Evolutionary conservation across 345 rosid species (phyloP), one percentile per base, ranked within the genome.

Genomic region (Brassica nigra): DNA sequence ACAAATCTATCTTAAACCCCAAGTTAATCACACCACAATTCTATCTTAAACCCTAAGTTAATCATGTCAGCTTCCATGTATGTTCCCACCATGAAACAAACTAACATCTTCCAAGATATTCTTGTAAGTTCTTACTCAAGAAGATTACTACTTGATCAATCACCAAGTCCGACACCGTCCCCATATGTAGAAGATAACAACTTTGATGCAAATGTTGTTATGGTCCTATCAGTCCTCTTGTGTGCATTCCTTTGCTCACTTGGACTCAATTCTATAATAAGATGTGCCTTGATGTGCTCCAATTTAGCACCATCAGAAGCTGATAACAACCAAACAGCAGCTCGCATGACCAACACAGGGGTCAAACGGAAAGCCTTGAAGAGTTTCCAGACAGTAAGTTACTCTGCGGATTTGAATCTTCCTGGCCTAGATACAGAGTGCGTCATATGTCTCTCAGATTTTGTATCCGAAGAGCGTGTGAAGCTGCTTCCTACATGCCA

Each of bases 161-260:
- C 76, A 68, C 76, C 79, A 69, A 54, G 88, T 1, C 81, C 86
- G 6, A 85, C 83, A 11, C 70, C 57, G 1, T 67, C 82, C 58
- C 49, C 79, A 58, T 69, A 78, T 64, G 20, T 66, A 23, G 61
- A 39, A 8, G 71, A 83, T 65, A 84, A 77, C 85, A 76, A 76
- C 80, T 88, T 91, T 49, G 89, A 91, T 70, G 86, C 97, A 20
- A 90, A 94, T 69, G 85, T 92, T 65, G 86, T 92, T 14, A 90
- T 94, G 89, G 88, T 92, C 54, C 85, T 94, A 58, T 88, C 97
- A n/a, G 93, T 93, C 34, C 91, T 94, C 62, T 70, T 92, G 15
- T 94, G 97, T 78, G 98, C 95, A 72, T 76, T 92, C 2, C 87
- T 92, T 73, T 92, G 94, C 81, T 89, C 93, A 52, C 89, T 94